Evolutionary conservation across 2,329 filamentous ascomycete genomes (phyloP), one percentile per base, ranked within the genome.

Genomic region (Tothia fuscella): DNA sequence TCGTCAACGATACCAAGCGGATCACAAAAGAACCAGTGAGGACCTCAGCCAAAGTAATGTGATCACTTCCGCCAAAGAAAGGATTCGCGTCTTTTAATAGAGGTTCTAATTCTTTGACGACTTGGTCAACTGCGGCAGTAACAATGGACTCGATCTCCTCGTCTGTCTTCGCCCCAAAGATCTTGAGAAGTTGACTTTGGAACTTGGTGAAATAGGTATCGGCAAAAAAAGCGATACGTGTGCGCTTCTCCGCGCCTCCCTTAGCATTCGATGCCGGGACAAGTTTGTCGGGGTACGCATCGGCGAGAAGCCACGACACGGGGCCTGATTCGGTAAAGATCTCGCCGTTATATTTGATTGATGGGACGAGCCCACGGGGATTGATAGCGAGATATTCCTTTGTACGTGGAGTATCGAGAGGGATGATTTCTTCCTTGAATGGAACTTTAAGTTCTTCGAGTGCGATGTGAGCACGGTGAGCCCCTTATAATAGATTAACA

Each of bases 121-220:
- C n/a, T 10, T 21, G 3, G 13, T 6, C 36, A 17, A 38, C 36
- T 16, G 36, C 36, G 13, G n/a, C 7, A 3, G 21, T 24, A 4
- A 39, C 2, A 29, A 39, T 30, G 20, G 24, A 7, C 13, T 29
- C 7, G 3, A 13, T 6, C n/a, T 39, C 37, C 3, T 3, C n/a
- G 4, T 39, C 37, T 3, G 24, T n/a, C 21, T 14, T 2, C 6
- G 10, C 2, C 6, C 37, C 37, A n/a, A 39, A 39, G 4, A 39
- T 4, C 19, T 39, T 30, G 2, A 19, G 10, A 19, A 39, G 19
- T 3, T 17, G 22, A n/a, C n/a, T 14, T 26, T 39, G 37, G 26
- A 39, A 39, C 24, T 39, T 39, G 2, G 37, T 28, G 12, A 39
- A 39, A 31, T 30, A 39, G 3, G 37, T 29, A 10, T 39, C 37